Evolutionary conservation across 208 protist species (phyloP), one percentile per base, ranked within the genome.

Genomic region (Acanthamoeba quina): DNA sequence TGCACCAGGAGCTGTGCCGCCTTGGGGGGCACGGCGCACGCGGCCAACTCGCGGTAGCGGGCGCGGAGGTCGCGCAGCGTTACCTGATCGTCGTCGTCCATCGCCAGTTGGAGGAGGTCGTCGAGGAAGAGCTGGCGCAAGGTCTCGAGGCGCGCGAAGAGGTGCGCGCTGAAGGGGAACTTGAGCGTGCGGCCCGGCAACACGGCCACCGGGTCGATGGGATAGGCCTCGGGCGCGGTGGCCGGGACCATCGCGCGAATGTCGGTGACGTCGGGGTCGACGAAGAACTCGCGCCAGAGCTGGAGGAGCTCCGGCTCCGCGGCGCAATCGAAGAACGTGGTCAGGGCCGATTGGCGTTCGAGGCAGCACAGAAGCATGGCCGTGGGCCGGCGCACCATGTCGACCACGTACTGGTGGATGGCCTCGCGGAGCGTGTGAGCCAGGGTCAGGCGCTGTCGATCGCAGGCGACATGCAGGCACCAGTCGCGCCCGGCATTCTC

Each of bases 211-310:
- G n/a, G 31, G 19, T 76, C 34, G 68, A 76, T 76, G n/a, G n/a
- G 31, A 76, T 76, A 76, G 34, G 34, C n/a, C 68, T 76, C 68
- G n/a, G 68, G n/a, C 9, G 68, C 68, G n/a, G 68, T 76, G 68
- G 68, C 13, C n/a, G 68, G 68, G 68, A 76, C 34, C 68, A 76
- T 76, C 68, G n/a, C 31, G 31, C 31, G 34, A 5, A 76, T 76
- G 68, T 76, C 68, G 68, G 68, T 76, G 34, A 76, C 34, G 34
- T 31, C n/a, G 68, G n/a, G n/a, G 19, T 76, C 68, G 34, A 76
- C n/a, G 34, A 76, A 76, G 68, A 76, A 76, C 34, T 41, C 31
- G 34, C n/a, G 31, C 68, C 68, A 76, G 13, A 76, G 68, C 19
- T 41, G 31, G n/a, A 24, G n/a, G 31, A 76, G 68, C 31, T 41